Base-by-base conservation (phyloP, 192 early-diverging fungal genomes). In the Backusella tuberculispora region DNA sequence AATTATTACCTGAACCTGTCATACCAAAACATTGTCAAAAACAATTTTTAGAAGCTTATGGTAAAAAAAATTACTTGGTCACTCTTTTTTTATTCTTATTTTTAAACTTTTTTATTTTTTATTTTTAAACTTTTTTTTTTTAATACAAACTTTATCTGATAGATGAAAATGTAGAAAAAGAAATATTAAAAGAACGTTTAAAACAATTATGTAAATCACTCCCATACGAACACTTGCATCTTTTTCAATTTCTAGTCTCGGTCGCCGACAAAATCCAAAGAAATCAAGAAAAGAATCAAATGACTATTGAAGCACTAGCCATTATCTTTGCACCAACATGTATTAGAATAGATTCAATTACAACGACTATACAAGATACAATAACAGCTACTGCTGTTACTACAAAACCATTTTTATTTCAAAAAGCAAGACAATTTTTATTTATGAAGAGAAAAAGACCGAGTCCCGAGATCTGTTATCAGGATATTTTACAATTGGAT, bases 251-350 rank as follows among this genome's bases (percentile, higher is more conserved):
- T 47, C 8, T 69, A 10, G 44, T 69, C 21, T 21, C 21, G 26
- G 45, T 69, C 13, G 42, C 68, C 0, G 68, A 69, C 17, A 47
- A 29, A 21, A 42, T 69, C 12, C 68, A 69, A 9, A 42, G 15
- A 47, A 46, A 69, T 5, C 68, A 69, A n/a, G 68, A 45, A 14
- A 26, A 26, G 44, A 69, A 69, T 15, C 68, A 69, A 34, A 69
- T 69, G 68, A 24, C 68, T 1, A 47, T 47, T 46, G 68, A 69
- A 47, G 7, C 68, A 17, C 5, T 69, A 19, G 68, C 68, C 5
- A 69, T 69, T 24, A 46, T 69, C 21, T 69, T 69, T 69, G 68
- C 68, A 45, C 68, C 68, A 5, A 69, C 68, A 4, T 47, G 44
- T 69, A 14, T 69, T 13, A 15, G 34, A 12, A 37, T 37, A 12